These are phyloP conservation scores for Malassezia arunalokei DNA, from an alignment of 1,284 basidiomycete genomes.

Conservation along the genomic window DNA sequence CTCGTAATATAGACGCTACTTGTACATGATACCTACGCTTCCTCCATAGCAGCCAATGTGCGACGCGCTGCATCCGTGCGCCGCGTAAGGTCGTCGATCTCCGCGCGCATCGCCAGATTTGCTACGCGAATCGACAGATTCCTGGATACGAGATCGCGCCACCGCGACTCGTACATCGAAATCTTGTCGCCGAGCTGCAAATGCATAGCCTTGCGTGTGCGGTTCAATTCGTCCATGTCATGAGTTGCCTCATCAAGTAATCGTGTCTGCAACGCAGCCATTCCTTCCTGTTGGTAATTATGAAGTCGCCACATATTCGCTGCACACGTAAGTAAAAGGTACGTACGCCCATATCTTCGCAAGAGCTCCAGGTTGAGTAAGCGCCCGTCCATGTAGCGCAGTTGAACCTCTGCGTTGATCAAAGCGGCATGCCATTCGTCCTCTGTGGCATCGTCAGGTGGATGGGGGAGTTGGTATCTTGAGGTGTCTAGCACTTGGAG, in stretches of 20 bases:
- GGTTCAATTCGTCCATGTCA: constrained; percentile 27
- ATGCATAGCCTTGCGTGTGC: constrained; percentile 48
- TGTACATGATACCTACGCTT: constrained; percentile 9
- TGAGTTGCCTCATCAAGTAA: constrained; percentile 13
- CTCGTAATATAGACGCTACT: not conserved
- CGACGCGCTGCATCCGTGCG: constrained; percentile 25
- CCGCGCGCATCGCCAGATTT: constrained; percentile 67
- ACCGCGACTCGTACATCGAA: constrained; percentile 65
- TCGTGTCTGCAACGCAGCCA: constrained; percentile 14
- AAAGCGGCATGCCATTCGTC: constrained; percentile 69
- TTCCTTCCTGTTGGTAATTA: constrained; percentile 32
- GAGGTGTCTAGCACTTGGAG: constrained; percentile 63
- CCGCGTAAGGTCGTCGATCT: constrained; percentile 50
- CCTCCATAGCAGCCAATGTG: constrained; percentile 11
- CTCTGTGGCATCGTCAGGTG: constrained; percentile 56
- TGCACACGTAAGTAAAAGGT: constrained; percentile 44
- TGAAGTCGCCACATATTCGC: constrained; percentile 25
- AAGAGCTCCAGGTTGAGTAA: constrained; percentile 62
- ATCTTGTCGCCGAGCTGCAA: constrained; percentile 63
- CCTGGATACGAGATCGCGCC: constrained; percentile 76
- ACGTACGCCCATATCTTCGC: constrained; percentile 73
- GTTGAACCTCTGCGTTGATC: constrained; percentile 66
- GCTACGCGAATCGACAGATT: constrained; percentile 82
- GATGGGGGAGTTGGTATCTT: constrained; percentile 67
- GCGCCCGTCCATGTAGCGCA: constrained; percentile 76